A percentile compares a stretch with the other conserved stretches of the same genome.
Evolutionary conservation across 352 stramenopile genomes (phyloP).

Genomic region (Blastocystis sp.): DNA sequence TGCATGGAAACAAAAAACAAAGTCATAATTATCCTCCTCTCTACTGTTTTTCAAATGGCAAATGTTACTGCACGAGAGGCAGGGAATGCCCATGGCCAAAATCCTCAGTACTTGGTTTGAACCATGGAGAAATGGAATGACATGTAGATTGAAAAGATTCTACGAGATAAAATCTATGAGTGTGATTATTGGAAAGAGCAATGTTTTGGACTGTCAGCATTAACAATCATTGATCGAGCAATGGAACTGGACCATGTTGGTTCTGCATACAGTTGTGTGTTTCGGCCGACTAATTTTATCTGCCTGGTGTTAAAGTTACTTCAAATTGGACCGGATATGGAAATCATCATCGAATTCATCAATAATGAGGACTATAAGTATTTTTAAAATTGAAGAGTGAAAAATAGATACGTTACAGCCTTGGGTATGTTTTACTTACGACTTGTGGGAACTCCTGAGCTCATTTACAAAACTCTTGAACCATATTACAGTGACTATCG

Average conservation of each 20-base stretch:
- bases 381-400: constrained; percentile 31
- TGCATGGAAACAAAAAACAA: background rate
- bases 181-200: constrained; percentile 72
- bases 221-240: constrained; percentile 91
- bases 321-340: constrained; percentile 90
- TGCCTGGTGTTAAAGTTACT: constrained; percentile 95
- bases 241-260: constrained; percentile 87
- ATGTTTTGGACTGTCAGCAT: constrained; percentile 92
- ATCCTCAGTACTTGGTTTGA: constrained; percentile 52
- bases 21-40: background rate
- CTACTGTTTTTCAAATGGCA: constrained; percentile 10
- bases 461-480: constrained; percentile 90
- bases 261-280: constrained; percentile 87
- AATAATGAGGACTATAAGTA: constrained; percentile 94
- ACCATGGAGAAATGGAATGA: background rate
- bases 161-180: constrained; percentile 60
- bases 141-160: constrained; percentile 66
- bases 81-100: constrained; percentile 43
- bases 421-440: constrained; percentile 92
- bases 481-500: constrained; percentile 91
- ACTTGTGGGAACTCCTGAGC: constrained; percentile 84
- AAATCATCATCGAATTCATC: constrained; percentile 90
- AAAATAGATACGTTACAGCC: constrained; percentile 83
- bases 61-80: constrained; percentile 37
- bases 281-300: constrained; percentile 92